Evolutionary conservation across 129 eudicot species (phyloP).

Genomic region (Artemisia argyi): DNA sequence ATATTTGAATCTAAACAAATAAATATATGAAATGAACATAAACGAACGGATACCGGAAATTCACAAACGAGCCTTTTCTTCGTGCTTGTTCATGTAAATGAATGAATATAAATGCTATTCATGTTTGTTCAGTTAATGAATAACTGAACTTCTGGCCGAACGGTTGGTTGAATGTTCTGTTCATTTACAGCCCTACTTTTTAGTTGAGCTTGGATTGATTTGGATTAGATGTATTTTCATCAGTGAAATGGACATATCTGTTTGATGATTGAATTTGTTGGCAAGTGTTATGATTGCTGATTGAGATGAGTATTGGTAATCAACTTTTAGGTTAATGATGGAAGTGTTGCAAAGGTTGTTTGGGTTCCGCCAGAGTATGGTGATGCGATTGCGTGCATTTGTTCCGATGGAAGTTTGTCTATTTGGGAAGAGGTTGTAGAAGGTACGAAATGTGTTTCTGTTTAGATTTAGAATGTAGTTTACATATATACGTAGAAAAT

Average conservation of each 20-base stretch:
- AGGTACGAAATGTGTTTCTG: conserved; percentile 42
- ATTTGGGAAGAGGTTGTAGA: conserved; percentile 86
- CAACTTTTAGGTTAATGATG: conserved; percentile 49
- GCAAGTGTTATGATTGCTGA: background rate
- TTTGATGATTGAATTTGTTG: background rate
- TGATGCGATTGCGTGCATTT: conserved; percentile 82
- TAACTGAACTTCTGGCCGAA: too few species aligned
- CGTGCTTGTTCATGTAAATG: too few species aligned
- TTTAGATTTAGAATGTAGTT: background rate
- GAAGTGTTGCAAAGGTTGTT: conserved; percentile 58
- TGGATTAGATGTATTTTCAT: background rate
- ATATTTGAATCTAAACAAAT: too few species aligned
- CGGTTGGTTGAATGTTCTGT: too few species aligned
- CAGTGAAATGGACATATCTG: background rate
- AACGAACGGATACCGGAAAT: too few species aligned
- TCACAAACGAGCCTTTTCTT: too few species aligned
- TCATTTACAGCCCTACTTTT: too few species aligned
- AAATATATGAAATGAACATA: too few species aligned
- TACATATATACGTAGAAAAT: background rate
- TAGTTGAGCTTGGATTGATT: too few species aligned
- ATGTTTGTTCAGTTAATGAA: too few species aligned
- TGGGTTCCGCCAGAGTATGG: conserved; percentile 97
- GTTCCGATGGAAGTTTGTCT: conserved; percentile 71
- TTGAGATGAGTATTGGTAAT: background rate
- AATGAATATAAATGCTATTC: too few species aligned